phyloP scores from a whole-genome alignment of 306 rosid genomes.

The Sechiopsis laciniata region DNA sequence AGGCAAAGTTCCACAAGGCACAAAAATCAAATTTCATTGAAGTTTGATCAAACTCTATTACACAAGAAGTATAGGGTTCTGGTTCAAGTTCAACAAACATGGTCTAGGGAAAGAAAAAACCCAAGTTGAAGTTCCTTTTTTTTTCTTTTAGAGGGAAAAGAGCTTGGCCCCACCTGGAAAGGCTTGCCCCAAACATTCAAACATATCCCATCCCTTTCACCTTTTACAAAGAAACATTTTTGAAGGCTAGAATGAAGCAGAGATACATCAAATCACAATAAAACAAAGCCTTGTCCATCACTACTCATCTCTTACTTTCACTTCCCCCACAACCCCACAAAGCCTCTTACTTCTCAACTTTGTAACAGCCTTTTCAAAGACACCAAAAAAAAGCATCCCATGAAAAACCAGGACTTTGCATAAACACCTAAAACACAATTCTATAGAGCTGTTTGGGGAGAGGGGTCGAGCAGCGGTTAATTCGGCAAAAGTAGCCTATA shows the following conservation, averaged over 20 bases:
- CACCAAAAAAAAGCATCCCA: constrained; percentile 26
- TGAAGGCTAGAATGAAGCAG: constrained; percentile 50
- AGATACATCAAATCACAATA: constrained; percentile 47
- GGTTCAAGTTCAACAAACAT: constrained; percentile 27
- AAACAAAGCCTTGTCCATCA: constrained; percentile 31
- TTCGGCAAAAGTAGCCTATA: not conserved
- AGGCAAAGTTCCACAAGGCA: too few relatives aligned
- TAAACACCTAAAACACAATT: constrained; percentile 16
- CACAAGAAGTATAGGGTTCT: not conserved
- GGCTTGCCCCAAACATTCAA: constrained; percentile 43
- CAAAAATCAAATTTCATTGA: not conserved
- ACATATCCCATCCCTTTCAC: constrained; percentile 46
- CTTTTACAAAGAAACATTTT: constrained; percentile 33
- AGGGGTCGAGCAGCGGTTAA: not conserved
- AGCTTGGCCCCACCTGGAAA: constrained; percentile 37
- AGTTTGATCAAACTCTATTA: not conserved
- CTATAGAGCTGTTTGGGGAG: too few relatives aligned
- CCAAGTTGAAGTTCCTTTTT: not conserved
- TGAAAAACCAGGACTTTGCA: constrained; percentile 43
- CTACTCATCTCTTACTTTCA: constrained; percentile 5
- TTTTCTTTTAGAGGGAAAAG: constrained; percentile 23
- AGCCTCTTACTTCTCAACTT: not conserved
- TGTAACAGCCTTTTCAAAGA: too few relatives aligned
- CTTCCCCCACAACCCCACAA: constrained; percentile 21
- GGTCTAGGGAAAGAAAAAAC: constrained; percentile 24